A percentile compares a stretch with the other conserved stretches of the same genome.
These are phyloP conservation scores for Amaranthus tricolor DNA, from an alignment of 179 eudicot genomes.

Conservation along the genomic window DNA sequence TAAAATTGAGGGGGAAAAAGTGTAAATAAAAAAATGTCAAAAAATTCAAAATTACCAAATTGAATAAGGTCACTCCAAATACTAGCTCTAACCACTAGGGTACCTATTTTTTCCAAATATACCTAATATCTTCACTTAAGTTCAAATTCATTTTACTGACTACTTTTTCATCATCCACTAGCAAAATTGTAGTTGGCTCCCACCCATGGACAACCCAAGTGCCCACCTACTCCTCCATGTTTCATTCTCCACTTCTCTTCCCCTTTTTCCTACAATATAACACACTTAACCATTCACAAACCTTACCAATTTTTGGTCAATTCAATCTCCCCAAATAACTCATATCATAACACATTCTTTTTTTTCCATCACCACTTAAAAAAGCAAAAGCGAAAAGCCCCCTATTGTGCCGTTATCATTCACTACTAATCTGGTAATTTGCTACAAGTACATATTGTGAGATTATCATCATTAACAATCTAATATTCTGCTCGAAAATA, in stretches of 20 bases:
- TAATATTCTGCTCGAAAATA: too few relatives aligned
- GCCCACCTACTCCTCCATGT: conserved; percentile 21
- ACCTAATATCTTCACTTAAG: conserved; percentile 14
- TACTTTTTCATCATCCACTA: conserved; percentile 19
- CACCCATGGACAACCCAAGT: conserved; percentile 21
- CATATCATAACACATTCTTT: conserved; percentile 17
- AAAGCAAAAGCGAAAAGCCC: conserved; percentile 21
- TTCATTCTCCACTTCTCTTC: conserved; percentile 24
- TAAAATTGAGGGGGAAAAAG: too few relatives aligned
- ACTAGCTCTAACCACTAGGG: conserved; percentile 1
- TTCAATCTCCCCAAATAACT: conserved; percentile 17
- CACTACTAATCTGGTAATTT: not conserved
- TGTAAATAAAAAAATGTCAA: not conserved
- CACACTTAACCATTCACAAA: conserved; percentile 7
- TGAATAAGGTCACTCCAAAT: conserved; percentile 11
- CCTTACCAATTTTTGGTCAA: conserved; percentile 25
- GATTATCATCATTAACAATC: too few relatives aligned
- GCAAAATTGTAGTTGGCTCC: conserved; percentile 15
- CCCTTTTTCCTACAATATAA: conserved; percentile 21
- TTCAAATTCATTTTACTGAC: conserved; percentile 10
- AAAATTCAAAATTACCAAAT: not conserved
- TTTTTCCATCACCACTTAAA: conserved; percentile 30
- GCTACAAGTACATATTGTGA: too few relatives aligned
- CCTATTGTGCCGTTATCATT: conserved; percentile 14
- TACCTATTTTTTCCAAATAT: not conserved